Evolutionary conservation across 2,329 filamentous ascomycete genomes (phyloP), one percentile per base, ranked within the genome.

Genomic region (Neonectria magnoliae): DNA sequence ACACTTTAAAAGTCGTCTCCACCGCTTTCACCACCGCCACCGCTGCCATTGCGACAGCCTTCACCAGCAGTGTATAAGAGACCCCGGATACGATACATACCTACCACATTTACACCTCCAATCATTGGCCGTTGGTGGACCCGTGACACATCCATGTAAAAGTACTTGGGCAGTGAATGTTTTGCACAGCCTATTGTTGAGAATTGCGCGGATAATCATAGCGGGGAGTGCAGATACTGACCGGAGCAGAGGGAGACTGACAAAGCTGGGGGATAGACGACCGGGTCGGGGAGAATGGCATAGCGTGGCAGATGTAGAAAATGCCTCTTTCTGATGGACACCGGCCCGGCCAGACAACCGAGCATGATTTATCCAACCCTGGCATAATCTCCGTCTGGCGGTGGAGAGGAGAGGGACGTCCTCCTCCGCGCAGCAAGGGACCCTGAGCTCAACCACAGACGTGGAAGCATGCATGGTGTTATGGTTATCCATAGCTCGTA

Each of bases 381-480:
- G 48, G 48, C 31, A 51, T 16, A 16, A 25, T 25, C 48, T n/a
- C 5, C 11, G 4, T 33, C 8, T 31, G 16, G 47, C 6, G 27
- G 64, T 62, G 64, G 68, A 65, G 53, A 60, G 62, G 56, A 48
- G 20, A 25, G 25, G 25, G 36, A 7, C 5, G 14, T 29, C 45
- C 25, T 29, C 47, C 9, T 31, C 47, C 25, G 27, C 27, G 11
- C 25, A 31, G 25, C n/a, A 50, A 31, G 47, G 29, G 27, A 20
- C n/a, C 48, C 48, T n/a, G 48, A 50, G 27, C 48, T 51, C 22
- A 7, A 33, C n/a, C 31, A n/a, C n/a, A 22, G 29, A 36, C n/a
- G n/a, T 55, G 20, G 38, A 58, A 53, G 61, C 60, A 71, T 62
- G 69, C 65, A 71, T 70, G 68, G 65, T 60, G 58, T 71, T 71